Base-by-base conservation (phyloP, 2,329 filamentous ascomycete genomes). In the Ciborinia camelliae region DNA sequence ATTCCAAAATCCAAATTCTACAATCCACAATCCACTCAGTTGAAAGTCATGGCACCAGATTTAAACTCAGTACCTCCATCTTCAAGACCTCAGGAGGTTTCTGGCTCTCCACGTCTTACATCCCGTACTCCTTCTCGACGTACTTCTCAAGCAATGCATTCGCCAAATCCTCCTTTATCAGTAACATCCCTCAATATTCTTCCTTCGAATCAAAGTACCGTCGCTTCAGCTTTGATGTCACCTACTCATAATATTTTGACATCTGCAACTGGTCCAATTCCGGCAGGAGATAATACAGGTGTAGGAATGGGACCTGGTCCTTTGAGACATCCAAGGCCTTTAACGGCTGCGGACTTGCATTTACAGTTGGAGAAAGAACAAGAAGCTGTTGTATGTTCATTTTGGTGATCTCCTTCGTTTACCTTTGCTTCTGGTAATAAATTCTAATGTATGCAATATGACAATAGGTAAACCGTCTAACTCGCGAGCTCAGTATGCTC, bases 281-380 rank as follows among this genome's bases (percentile, higher is more conserved):
- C n/a, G 12, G 39, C 67, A 15, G 69, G 66, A 4, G 75, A 79
- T 69, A 78, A 79, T 65, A 76, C 79, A 1, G 81, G 79, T 18
- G 81, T 85, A 53, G 81, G 81, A 35, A 75, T 80, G 39, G 86
- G 86, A 0, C 85, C 86, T 64, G 90, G 90, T 0, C 93, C 94
- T 4, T 79, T 96, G 72, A 86, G 94, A 68, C 93, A 97, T 76
- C 93, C 94, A 7, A 85, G 91, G 43, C 93, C 93, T 4, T 79
- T 97, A 75, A 97, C 94, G 0, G 88, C 92, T 1, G 90, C 92
- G 4, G 94, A 98, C 76, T 82, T 98, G 67, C 92, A 97, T 76
- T 82, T 90, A 66, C 87, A 97, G 79, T 82, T 97, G 32, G 94
- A 98, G 78, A 95, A 96, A 77, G 94, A 98, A 75, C 93, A 98